Percentiles rank a stretch among this genome's conserved stretches.
These are phyloP conservation scores for Cryphonectria parasitica DNA, from an alignment of 2,329 filamentous ascomycete species.

Conservation along the genomic window DNA sequence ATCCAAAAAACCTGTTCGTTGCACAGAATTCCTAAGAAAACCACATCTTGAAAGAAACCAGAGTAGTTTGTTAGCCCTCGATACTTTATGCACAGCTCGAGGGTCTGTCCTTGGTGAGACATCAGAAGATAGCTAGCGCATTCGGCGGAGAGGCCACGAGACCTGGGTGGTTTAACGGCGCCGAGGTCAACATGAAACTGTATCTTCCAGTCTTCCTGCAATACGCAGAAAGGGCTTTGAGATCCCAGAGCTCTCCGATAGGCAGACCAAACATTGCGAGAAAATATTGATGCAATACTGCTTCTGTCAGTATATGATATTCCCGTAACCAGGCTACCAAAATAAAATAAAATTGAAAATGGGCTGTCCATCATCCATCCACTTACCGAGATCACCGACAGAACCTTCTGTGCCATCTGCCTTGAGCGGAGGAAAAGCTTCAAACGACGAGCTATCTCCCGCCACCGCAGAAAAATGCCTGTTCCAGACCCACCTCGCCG, in stretches of 20 bases:
- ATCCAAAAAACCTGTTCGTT: too few species aligned
- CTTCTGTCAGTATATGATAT: constrained; percentile 8
- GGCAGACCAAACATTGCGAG: constrained; percentile 57
- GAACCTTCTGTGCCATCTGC: constrained; percentile 42
- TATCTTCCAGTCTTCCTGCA: constrained; percentile 58
- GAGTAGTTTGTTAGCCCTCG: too few species aligned
- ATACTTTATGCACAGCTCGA: not conserved
- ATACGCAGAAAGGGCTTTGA: constrained; percentile 56
- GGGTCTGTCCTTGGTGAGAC: not conserved
- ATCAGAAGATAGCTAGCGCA: constrained; percentile 50
- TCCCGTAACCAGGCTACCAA: not conserved
- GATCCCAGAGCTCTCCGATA: constrained; percentile 59
- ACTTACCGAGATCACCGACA: constrained; percentile 45
- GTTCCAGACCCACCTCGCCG: constrained; percentile 70
- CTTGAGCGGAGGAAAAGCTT: constrained; percentile 61
- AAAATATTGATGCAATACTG: constrained; percentile 53
- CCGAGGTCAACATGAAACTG: constrained; percentile 65
- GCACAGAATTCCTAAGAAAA: too few species aligned
- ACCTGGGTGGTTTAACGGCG: constrained; percentile 61
- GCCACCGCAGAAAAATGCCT: constrained; percentile 69
- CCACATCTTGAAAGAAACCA: too few species aligned
- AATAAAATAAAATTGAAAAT: not conserved
- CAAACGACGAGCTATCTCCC: constrained; percentile 66
- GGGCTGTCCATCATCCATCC: not conserved
- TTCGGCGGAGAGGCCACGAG: constrained; percentile 54